Conservation (phyloP, 1,139 yeast genomes). For the Zygosaccharomyces pseudobailii region DNA sequence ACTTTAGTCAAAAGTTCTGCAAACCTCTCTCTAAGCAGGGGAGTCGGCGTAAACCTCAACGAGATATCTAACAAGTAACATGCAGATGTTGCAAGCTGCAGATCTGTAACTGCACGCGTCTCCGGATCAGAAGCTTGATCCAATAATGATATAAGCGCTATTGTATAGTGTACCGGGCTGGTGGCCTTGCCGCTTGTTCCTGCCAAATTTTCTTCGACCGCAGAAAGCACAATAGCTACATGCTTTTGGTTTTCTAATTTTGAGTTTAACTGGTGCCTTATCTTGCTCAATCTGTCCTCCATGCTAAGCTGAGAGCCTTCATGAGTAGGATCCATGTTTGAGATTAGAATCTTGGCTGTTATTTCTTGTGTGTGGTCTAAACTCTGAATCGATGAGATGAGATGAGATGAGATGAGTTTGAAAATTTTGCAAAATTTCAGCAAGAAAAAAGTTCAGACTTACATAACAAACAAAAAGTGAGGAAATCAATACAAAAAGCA, state of each 20-base stretch:
- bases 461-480: background rate
- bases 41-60: constrained; percentile 67
- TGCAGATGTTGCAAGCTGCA: constrained; percentile 64
- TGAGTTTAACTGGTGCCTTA: constrained; percentile 66
- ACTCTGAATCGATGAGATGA: background rate
- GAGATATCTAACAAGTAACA: constrained; percentile 79
- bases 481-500: too few relatives aligned
- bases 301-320: constrained; percentile 54
- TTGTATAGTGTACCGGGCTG: constrained; percentile 70
- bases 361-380: background rate
- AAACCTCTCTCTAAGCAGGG: constrained; percentile 66
- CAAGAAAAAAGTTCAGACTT: background rate
- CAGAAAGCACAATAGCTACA: constrained; percentile 66
- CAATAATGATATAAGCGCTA: constrained; percentile 73
- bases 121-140: constrained; percentile 62
- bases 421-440: constrained; percentile 5
- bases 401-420: constrained; percentile 26
- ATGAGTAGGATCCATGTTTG: constrained; percentile 37
- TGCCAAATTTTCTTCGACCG: constrained; percentile 82
- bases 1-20: constrained; percentile 71
- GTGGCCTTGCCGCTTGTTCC: constrained; percentile 47
- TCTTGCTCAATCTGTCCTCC: constrained; percentile 63
- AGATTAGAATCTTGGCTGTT: constrained; percentile 2
- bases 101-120: constrained; percentile 52
- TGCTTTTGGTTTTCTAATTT: constrained; percentile 83